Evolutionary conservation across 176 grass and related monocot genomes (phyloP).

Genomic region (Musa schizocarpa): DNA sequence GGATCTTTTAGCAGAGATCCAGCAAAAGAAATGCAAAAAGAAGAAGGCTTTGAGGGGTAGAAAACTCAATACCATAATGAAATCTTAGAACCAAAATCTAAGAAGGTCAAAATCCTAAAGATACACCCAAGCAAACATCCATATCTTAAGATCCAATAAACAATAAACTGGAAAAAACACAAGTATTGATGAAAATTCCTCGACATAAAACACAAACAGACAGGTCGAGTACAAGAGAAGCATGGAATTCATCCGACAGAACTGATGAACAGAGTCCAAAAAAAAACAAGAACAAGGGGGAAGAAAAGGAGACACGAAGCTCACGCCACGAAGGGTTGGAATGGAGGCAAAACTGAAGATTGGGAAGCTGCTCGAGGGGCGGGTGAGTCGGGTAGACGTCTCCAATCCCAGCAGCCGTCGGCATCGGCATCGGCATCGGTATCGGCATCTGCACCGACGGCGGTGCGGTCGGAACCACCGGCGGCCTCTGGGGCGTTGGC

Average conservation of each 20-base stretch:
- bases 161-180: background rate
- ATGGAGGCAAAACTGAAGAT: conserved; percentile 81
- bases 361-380: conserved; percentile 68
- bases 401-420: background rate
- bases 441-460: conserved; percentile 11
- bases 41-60: no score
- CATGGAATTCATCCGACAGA: background rate
- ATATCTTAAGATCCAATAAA: no score
- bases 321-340: conserved; percentile 89
- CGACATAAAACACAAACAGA: no score
- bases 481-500: background rate
- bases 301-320: conserved; percentile 15
- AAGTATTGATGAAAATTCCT: background rate
- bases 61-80: background rate
- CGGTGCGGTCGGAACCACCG: conserved; percentile 21
- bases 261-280: background rate
- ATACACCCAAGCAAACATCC: background rate
- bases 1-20: background rate
- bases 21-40: background rate
- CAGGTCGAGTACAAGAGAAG: no score
- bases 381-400: conserved; percentile 18
- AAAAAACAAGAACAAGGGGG: background rate
- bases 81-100: background rate
- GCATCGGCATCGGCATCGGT: background rate
- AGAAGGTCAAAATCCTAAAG: background rate